Evolutionary conservation across 805 yeast species (phyloP), one percentile per base, ranked within the genome.

Genomic region (Teunomyces barrocoloradensis): DNA sequence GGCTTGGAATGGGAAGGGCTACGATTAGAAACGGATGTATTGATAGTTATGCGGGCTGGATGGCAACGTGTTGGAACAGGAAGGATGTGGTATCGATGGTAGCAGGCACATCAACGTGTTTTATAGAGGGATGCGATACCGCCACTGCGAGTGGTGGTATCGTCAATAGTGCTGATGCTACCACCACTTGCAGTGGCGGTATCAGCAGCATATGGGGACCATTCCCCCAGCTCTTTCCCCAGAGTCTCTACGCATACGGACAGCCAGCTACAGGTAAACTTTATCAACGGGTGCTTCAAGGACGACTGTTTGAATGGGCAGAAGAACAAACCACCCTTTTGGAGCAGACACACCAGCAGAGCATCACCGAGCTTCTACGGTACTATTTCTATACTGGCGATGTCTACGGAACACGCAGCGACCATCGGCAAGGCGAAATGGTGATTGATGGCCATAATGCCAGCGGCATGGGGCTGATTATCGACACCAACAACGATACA

Each of bases 31-130:
- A 75, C 44, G 84, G 85, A 13, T 77, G 82, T 32, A 81, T 81
- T 32, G 86, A 82, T 55, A 78, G 85, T 46, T 81, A 82, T 55
- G 77, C 80, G 1, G 78, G 83, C 2, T 79, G 80, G 78, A 56
- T 79, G 11, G 65, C 78, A 0, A 63, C 74, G 1, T 40, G 53
- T 2, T 40, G 40, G 6, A 12, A n/a, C 6, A 5, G 21, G 4
- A 17, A 42, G 1, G 13, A 23, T 5, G 33, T 33, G 11, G 52
- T 81, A 20, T 66, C 78, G 1, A 70, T 80, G 75, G 77, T 80
- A 5, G 87, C 85, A 1, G 86, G 86, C 0, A 82, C 86, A 0
- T 79, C 84, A 5, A 80, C 85, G 0, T 82, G 87, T 51, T 80
- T 69, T 50, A 51, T 80, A 11, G 53, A 66, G 25, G 25, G 7